phyloP scores from a whole-genome alignment of 164 flowering plant genomes.

The Chloranthus sessilifolius region DNA sequence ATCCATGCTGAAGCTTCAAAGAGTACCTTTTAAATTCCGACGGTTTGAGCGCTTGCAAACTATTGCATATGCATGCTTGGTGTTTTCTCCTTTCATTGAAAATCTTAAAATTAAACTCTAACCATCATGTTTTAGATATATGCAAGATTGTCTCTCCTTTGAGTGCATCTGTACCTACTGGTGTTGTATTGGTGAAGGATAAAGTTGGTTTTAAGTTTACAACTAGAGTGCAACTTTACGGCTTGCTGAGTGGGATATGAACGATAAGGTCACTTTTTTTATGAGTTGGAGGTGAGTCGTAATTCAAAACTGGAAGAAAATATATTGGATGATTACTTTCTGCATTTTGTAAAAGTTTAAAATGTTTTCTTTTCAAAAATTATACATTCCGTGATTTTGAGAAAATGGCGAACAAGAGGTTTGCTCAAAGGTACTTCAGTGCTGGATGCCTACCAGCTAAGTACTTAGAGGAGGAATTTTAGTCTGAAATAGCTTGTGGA shows the following conservation, averaged over 20 bases:
- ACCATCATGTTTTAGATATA: slow-evolving; percentile 52
- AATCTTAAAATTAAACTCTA: not conserved
- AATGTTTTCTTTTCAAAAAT: slow-evolving; percentile 56
- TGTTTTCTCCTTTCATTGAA: no score
- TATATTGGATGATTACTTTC: slow-evolving; percentile 4
- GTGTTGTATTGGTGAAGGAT: slow-evolving; percentile 89
- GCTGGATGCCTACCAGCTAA: slow-evolving; percentile 83
- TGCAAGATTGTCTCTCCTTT: slow-evolving; percentile 95
- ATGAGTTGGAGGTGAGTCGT: slow-evolving; percentile 87
- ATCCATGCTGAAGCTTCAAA: no score
- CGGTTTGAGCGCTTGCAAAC: no score
- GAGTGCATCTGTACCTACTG: slow-evolving; percentile 94
- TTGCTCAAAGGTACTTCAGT: slow-evolving; percentile 87
- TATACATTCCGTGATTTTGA: slow-evolving; percentile 92
- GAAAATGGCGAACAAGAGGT: slow-evolving; percentile 97
- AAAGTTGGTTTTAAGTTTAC: slow-evolving; percentile 85
- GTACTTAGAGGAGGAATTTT: slow-evolving; percentile 92
- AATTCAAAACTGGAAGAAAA: not conserved
- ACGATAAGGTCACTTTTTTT: slow-evolving; percentile 83
- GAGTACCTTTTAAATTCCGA: no score
- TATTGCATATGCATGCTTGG: no score
- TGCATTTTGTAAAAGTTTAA: slow-evolving; percentile 20
- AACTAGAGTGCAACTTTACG: slow-evolving; percentile 93
- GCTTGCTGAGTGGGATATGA: slow-evolving; percentile 88
- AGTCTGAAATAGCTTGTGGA: slow-evolving; percentile 93